A percentile compares a stretch with the other conserved stretches of the same genome.
Evolutionary conservation across 345 rosid species (phyloP).

Genomic region (Nephelium lappaceum): DNA sequence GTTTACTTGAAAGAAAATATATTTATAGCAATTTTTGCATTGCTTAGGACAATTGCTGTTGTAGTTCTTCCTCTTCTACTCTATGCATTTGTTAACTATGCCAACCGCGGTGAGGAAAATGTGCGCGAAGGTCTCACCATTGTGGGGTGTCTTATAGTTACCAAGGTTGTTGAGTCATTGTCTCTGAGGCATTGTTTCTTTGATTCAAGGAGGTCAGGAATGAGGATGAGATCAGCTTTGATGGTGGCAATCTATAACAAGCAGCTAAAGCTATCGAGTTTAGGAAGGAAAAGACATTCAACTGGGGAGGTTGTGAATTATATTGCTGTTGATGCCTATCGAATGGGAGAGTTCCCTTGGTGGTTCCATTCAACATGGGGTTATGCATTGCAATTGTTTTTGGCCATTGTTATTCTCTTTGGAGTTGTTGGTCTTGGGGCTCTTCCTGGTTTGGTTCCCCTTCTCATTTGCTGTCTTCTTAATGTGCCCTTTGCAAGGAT

Average conservation of each 20-base stretch:
- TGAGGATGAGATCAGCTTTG: slow-evolving; percentile 75
- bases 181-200: slow-evolving; percentile 76
- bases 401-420: slow-evolving; percentile 53
- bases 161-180: slow-evolving; percentile 65
- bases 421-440: slow-evolving; percentile 65
- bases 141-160: slow-evolving; percentile 48
- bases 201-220: slow-evolving; percentile 62
- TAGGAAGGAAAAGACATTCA: slow-evolving; percentile 67
- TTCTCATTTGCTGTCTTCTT: slow-evolving; percentile 47
- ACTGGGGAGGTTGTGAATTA: slow-evolving; percentile 78
- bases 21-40: slow-evolving; percentile 44
- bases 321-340: slow-evolving; percentile 74
- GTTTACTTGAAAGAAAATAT: slow-evolving; percentile 63
- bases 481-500: slow-evolving; percentile 67
- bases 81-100: slow-evolving; percentile 59
- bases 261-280: slow-evolving; percentile 67
- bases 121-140: slow-evolving; percentile 49
- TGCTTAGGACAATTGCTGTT: slow-evolving; percentile 50
- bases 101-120: slow-evolving; percentile 42
- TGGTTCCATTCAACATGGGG: slow-evolving; percentile 79
- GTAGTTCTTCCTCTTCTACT: slow-evolving; percentile 64
- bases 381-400: slow-evolving; percentile 51
- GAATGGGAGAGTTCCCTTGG: slow-evolving; percentile 78
- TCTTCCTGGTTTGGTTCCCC: slow-evolving; percentile 55
- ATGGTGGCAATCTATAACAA: slow-evolving; percentile 68